These are phyloP conservation scores for Suhomyces wounanorum DNA, from an alignment of 1,139 yeast genomes.

Conservation along the genomic window DNA sequence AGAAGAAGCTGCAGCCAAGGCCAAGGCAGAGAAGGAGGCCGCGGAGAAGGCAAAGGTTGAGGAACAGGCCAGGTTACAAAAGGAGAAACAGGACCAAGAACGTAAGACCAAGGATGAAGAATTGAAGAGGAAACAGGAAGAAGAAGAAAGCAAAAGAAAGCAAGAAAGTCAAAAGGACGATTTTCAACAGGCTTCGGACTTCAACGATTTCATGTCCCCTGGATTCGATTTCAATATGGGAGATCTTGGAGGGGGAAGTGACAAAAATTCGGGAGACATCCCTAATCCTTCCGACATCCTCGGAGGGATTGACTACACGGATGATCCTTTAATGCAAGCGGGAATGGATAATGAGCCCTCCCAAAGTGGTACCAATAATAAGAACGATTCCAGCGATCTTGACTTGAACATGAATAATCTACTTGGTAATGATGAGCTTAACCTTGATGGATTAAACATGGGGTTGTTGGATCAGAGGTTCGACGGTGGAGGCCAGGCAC, in stretches of 20 bases:
- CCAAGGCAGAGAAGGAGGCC: conserved; percentile 17
- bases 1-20: conserved; percentile 14
- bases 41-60: conserved; percentile 16
- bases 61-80: conserved; percentile 14
- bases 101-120: conserved; percentile 22
- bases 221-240: conserved; percentile 36
- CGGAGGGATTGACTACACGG: conserved; percentile 35
- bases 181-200: conserved; percentile 15
- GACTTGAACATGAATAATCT: conserved; percentile 46
- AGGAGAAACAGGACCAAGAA: conserved; percentile 14
- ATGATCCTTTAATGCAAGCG: conserved; percentile 13
- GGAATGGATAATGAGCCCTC: conserved; percentile 5
- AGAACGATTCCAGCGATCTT: conserved; percentile 17
- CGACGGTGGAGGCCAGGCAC: conserved; percentile 23
- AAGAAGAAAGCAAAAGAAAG: conserved; percentile 22
- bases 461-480: conserved; percentile 41
- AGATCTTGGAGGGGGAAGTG: conserved; percentile 19
- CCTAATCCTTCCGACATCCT: conserved; percentile 45
- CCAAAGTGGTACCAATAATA: conserved; percentile 1
- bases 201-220: conserved; percentile 26
- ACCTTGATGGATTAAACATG: conserved; percentile 48
- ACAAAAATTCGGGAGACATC: conserved; percentile 24
- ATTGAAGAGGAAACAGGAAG: conserved; percentile 22
- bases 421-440: conserved; percentile 46
- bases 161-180: conserved; percentile 12